Conservation (phyloP, 2,329 filamentous ascomycete genomes). For the Penicillium sp. region DNA sequence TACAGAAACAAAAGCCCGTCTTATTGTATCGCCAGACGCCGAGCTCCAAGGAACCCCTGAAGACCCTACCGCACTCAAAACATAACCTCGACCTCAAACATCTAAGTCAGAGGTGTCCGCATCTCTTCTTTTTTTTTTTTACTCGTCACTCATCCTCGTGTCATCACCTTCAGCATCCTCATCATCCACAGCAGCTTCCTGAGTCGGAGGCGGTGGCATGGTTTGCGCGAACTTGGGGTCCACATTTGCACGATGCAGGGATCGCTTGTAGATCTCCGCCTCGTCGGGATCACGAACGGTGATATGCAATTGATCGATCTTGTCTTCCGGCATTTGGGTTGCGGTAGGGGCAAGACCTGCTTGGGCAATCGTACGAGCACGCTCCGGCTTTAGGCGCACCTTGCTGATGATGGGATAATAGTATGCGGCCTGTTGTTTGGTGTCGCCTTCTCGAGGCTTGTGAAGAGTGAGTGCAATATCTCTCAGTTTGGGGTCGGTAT, state of each 20-base stretch:
- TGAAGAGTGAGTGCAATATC: slow-evolving; percentile 56
- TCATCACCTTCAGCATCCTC: slow-evolving; percentile 14
- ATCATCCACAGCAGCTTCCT: slow-evolving; percentile 14
- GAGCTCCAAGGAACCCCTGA: not conserved
- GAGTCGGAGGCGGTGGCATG: slow-evolving; percentile 24
- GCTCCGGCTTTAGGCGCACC: slow-evolving; percentile 50
- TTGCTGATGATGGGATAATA: slow-evolving; percentile 57
- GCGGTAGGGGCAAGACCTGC: slow-evolving; percentile 36
- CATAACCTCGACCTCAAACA: not conserved
- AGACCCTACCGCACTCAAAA: not conserved
- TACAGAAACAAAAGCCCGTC: no score
- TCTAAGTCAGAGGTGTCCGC: not conserved
- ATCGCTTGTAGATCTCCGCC: slow-evolving; percentile 44
- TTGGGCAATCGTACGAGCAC: slow-evolving; percentile 39
- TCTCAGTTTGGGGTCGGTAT: slow-evolving; percentile 48
- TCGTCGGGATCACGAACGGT: slow-evolving; percentile 47
- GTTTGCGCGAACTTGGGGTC: slow-evolving; percentile 40
- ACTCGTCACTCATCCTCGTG: slow-evolving; percentile 22
- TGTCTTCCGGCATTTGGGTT: slow-evolving; percentile 39
- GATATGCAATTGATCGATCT: slow-evolving; percentile 50
- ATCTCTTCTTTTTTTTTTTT: not conserved
- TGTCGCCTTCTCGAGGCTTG: slow-evolving; percentile 38
- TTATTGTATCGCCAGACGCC: not conserved
- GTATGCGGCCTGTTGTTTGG: slow-evolving; percentile 51
- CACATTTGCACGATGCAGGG: slow-evolving; percentile 40